Conservation (phyloP, 441 rosid genomes). For the Euphorbia corollata region DNA sequence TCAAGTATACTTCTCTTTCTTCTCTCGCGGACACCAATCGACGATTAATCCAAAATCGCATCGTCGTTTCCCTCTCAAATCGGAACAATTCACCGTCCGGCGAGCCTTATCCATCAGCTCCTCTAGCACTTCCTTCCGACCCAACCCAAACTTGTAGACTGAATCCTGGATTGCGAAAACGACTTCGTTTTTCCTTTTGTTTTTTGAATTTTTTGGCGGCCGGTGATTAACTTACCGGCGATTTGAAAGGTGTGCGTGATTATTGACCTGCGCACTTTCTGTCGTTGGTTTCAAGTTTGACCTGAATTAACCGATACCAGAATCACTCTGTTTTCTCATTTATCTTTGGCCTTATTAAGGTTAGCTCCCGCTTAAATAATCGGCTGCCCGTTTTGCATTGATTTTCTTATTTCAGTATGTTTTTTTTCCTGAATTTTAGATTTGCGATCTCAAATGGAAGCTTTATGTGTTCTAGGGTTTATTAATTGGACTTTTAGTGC, state of each 20-base stretch:
- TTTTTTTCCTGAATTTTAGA: constrained; percentile 18
- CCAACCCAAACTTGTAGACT: constrained; percentile 13
- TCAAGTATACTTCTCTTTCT: constrained; percentile 14
- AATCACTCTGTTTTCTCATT: constrained; percentile 17
- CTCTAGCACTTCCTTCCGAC: background rate
- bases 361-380: constrained; percentile 25
- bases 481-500: constrained; percentile 31
- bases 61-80: constrained; percentile 35
- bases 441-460: constrained; percentile 30
- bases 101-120: constrained; percentile 28
- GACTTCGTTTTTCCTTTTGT: constrained; percentile 15
- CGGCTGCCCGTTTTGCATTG: constrained; percentile 19
- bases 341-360: constrained; percentile 17
- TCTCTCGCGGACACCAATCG: constrained; percentile 31
- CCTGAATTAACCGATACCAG: constrained; percentile 25
- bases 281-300: constrained; percentile 16
- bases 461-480: constrained; percentile 28
- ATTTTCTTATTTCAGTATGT: constrained; percentile 12
- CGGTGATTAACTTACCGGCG: constrained; percentile 44
- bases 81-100: constrained; percentile 26
- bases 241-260: constrained; percentile 42
- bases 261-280: constrained; percentile 36
- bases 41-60: constrained; percentile 50
- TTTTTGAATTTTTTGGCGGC: constrained; percentile 20
- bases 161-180: constrained; percentile 14